Conservation (phyloP, 768 basidiomycete species). For the Amanita exitialis region DNA sequence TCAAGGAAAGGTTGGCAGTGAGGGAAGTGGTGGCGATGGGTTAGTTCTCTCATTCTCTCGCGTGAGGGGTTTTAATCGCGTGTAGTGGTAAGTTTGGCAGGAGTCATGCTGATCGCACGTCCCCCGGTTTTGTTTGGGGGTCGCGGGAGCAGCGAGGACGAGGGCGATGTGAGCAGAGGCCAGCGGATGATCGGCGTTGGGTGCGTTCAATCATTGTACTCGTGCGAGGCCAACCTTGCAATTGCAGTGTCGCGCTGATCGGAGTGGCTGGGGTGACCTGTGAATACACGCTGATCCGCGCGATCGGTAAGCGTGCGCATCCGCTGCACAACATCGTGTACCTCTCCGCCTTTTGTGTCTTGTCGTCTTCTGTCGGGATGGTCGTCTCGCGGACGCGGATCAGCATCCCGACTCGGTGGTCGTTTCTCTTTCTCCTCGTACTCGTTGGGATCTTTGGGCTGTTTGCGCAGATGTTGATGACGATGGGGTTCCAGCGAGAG, state of each 20-base stretch:
- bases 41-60: slow-evolving; percentile 6
- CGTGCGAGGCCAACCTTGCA: neutral
- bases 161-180: slow-evolving; percentile 18
- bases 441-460: slow-evolving; percentile 50
- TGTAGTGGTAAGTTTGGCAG: slow-evolving; percentile 54
- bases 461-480: slow-evolving; percentile 30
- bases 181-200: slow-evolving; percentile 52
- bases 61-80: neutral
- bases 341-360: slow-evolving; percentile 50
- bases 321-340: slow-evolving; percentile 63
- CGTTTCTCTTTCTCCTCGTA: slow-evolving; percentile 38
- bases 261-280: slow-evolving; percentile 58
- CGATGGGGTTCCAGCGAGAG: slow-evolving; percentile 48
- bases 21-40: slow-evolving; percentile 46
- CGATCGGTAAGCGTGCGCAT: slow-evolving; percentile 69
- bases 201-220: slow-evolving; percentile 19
- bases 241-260: slow-evolving; percentile 43
- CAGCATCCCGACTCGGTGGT: slow-evolving; percentile 31
- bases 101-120: slow-evolving; percentile 75
- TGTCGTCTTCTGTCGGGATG: slow-evolving; percentile 30
- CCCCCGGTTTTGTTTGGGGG: slow-evolving; percentile 65
- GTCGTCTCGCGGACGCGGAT: slow-evolving; percentile 25
- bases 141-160: too few relatives aligned
- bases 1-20: slow-evolving; percentile 48
- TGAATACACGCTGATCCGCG: slow-evolving; percentile 56